Evolutionary conservation across 768 basidiomycete genomes (phyloP).

Genomic region (Kwoniella newhampshirensis): DNA sequence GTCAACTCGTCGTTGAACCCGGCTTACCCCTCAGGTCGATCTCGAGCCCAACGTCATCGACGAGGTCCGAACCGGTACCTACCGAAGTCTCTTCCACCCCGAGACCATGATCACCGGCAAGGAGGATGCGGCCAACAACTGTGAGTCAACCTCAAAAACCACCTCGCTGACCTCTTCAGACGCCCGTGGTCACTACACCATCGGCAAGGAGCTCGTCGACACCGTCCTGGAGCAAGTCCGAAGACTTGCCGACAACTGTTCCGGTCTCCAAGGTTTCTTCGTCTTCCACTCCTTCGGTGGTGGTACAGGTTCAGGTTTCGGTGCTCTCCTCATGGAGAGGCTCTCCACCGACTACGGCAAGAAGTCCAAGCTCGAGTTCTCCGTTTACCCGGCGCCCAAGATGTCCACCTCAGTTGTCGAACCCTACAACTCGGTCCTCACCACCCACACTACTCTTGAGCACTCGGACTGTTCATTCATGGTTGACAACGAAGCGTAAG

Average conservation of each 20-base stretch:
- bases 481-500: constrained; percentile 91
- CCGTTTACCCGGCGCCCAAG: constrained; percentile 92
- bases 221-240: constrained; percentile 95
- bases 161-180: no score
- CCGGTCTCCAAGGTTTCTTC: constrained; percentile 98
- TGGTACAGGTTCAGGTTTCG: constrained; percentile 98
- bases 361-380: constrained; percentile 98
- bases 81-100: constrained; percentile 97
- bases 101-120: constrained; percentile 96
- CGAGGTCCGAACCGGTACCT: constrained; percentile 91
- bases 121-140: constrained; percentile 99
- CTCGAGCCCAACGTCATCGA: constrained; percentile 94
- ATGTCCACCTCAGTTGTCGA: constrained; percentile 95
- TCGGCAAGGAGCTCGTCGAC: constrained; percentile 98
- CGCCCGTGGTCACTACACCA: constrained; percentile 97
- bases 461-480: constrained; percentile 99
- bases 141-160: no score
- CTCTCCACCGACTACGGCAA: constrained; percentile 99
- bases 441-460: constrained; percentile 97
- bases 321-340: constrained; percentile 93
- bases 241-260: constrained; percentile 95
- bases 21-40: constrained; percentile 46
- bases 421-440: constrained; percentile 93
- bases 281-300: constrained; percentile 99
- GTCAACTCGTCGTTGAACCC: constrained; percentile 9